Percentiles rank a stretch among this genome's conserved stretches.
phyloP scores from a whole-genome alignment of 2,329 filamentous ascomycete genomes.

The Claviceps pusilla region DNA sequence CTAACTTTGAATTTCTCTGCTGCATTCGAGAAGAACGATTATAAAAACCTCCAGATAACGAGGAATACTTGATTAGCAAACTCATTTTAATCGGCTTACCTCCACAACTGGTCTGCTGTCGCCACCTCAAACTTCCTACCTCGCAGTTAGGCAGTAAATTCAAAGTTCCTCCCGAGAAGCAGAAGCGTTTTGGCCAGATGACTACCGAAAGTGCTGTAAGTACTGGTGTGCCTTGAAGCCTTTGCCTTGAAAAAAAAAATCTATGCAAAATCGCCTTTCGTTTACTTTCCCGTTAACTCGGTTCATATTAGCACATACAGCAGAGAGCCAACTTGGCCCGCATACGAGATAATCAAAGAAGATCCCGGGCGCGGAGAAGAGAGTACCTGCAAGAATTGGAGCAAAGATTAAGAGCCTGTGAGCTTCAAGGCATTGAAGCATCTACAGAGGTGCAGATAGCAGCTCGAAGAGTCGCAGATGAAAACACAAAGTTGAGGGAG shows the following conservation, averaged over 20 bases:
- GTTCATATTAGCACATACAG: constrained; percentile 9
- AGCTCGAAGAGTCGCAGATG: constrained; percentile 51
- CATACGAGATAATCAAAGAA: constrained; percentile 62
- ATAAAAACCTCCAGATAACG: background rate
- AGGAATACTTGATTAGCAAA: background rate
- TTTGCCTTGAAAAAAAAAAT: too few species aligned
- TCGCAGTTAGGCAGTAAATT: background rate
- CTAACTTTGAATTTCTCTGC: background rate
- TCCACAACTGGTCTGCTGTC: background rate
- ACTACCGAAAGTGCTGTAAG: constrained; percentile 11
- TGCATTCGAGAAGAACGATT: too few species aligned
- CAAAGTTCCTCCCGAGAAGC: background rate
- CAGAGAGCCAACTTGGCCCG: constrained; percentile 32
- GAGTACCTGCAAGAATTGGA: constrained; percentile 61
- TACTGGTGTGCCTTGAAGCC: background rate
- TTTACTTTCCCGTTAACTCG: background rate
- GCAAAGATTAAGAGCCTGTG: constrained; percentile 41
- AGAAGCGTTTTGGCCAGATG: constrained; percentile 7
- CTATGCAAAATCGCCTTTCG: too few species aligned
- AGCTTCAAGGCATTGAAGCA: constrained; percentile 51
- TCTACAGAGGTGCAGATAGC: constrained; percentile 58
- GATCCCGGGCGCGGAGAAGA: constrained; percentile 58
- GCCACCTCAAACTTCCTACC: constrained; percentile 1
- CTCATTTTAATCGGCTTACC: background rate
- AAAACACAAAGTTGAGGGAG: constrained; percentile 49